Percentiles rank a stretch among this genome's conserved stretches.
Conservation (phyloP, 2,329 filamentous ascomycete genomes). For the Sporothrix euskadiensis region DNA sequence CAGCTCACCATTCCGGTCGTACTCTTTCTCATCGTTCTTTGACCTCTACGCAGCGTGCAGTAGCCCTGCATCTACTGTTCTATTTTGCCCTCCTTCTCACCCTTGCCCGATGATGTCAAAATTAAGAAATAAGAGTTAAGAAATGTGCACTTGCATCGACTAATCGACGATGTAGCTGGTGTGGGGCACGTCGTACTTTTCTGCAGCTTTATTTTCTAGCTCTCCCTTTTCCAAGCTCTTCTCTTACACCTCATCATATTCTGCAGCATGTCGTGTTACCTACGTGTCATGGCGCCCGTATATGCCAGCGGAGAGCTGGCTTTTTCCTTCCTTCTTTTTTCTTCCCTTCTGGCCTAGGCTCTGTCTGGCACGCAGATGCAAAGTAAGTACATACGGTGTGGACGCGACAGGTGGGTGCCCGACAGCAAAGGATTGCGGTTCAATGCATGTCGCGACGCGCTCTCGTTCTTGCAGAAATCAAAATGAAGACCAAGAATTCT, state of each 20-base stretch:
- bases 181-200: background rate
- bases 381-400: background rate
- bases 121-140: background rate
- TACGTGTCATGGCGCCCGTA: background rate
- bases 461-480: background rate
- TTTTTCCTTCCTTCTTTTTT: background rate
- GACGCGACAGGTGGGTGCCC: background rate
- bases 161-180: background rate
- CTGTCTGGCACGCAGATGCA: background rate
- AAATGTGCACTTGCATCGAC: background rate
- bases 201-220: background rate
- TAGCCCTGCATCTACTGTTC: background rate
- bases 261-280: slow-evolving; percentile 11
- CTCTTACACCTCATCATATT: background rate
- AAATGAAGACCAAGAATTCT: background rate
- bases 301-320: background rate
- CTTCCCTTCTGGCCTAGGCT: background rate
- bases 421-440: background rate
- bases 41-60: background rate
- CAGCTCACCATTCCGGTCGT: background rate
- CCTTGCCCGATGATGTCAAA: background rate
- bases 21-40: background rate
- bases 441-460: background rate
- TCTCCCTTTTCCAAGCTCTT: background rate
- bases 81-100: slow-evolving; percentile 4